A percentile compares a stretch with the other conserved stretches of the same genome.
These are phyloP conservation scores for Tothia fuscella DNA, from an alignment of 2,329 filamentous ascomycete species.

Conservation along the genomic window DNA sequence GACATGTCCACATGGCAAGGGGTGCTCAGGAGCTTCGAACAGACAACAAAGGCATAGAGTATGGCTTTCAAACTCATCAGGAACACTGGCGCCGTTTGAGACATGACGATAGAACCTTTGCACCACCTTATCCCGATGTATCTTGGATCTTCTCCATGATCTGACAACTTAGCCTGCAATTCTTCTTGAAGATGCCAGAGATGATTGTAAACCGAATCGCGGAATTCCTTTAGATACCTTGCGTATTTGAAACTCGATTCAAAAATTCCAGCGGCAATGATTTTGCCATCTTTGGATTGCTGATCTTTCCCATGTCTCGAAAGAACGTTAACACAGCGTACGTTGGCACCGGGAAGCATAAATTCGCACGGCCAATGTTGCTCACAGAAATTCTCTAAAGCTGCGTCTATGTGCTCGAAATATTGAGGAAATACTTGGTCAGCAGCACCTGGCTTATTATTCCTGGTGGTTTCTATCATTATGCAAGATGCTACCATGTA, in stretches of 20 bases:
- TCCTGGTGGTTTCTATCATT: conserved; percentile 33
- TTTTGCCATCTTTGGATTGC: conserved; percentile 30
- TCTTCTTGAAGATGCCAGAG: not conserved
- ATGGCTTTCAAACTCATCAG: not conserved
- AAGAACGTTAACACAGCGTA: conserved; percentile 27
- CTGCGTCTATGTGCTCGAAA: conserved; percentile 30
- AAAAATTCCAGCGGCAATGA: conserved; percentile 32
- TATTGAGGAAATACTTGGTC: conserved; percentile 31
- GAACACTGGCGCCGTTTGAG: not conserved
- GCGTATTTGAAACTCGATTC: conserved; percentile 24
- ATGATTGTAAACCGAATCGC: conserved; percentile 16
- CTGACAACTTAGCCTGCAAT: not conserved
- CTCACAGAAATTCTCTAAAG: conserved; percentile 33
- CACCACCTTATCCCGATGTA: conserved; percentile 19
- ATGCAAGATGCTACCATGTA: conserved; percentile 41
- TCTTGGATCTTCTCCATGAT: conserved; percentile 4
- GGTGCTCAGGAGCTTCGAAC: conserved; percentile 30
- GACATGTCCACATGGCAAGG: conserved; percentile 35
- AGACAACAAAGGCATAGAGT: conserved; percentile 16
- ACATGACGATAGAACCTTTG: conserved; percentile 21
- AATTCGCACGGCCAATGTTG: conserved; percentile 37
- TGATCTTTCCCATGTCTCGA: conserved; percentile 32
- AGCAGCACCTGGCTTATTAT: conserved; percentile 21
- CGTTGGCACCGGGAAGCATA: conserved; percentile 12
- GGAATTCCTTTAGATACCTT: conserved; percentile 12